Evolutionary conservation across 345 rosid species (phyloP).

Genomic region (Raphanus raphanistrum): DNA sequence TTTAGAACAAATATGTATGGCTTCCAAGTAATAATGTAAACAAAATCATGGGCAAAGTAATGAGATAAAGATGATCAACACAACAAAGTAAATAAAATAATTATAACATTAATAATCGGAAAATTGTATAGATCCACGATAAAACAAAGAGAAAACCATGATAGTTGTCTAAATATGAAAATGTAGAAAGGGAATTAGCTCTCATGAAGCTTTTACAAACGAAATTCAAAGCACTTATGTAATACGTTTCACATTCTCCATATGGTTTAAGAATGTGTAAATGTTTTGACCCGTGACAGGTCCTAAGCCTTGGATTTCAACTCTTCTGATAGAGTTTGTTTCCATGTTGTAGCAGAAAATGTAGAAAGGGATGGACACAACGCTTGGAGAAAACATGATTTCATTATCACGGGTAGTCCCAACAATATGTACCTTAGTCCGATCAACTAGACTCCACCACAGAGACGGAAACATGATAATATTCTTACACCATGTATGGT

Average conservation of each 20-base stretch:
- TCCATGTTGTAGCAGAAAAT: background rate
- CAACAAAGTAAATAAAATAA: background rate
- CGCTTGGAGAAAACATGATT: background rate
- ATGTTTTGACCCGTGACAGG: background rate
- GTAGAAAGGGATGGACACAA: background rate
- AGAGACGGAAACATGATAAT: background rate
- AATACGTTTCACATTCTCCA: conserved; percentile 6
- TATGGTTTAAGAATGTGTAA: background rate
- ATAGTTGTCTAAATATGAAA: background rate
- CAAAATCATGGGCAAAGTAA: background rate
- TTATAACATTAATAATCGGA: background rate
- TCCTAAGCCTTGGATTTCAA: background rate
- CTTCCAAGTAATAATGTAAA: background rate
- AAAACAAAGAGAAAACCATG: background rate
- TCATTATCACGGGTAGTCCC: background rate
- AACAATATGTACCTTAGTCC: background rate
- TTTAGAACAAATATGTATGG: background rate
- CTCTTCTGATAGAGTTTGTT: background rate
- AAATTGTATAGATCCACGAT: background rate
- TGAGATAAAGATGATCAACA: background rate
- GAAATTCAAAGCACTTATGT: background rate
- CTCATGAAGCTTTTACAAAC: background rate
- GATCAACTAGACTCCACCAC: background rate
- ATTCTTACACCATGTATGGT: background rate
- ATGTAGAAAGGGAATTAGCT: background rate